phyloP scores from a whole-genome alignment of 257 asterid species.

The Solanum habrochaites region DNA sequence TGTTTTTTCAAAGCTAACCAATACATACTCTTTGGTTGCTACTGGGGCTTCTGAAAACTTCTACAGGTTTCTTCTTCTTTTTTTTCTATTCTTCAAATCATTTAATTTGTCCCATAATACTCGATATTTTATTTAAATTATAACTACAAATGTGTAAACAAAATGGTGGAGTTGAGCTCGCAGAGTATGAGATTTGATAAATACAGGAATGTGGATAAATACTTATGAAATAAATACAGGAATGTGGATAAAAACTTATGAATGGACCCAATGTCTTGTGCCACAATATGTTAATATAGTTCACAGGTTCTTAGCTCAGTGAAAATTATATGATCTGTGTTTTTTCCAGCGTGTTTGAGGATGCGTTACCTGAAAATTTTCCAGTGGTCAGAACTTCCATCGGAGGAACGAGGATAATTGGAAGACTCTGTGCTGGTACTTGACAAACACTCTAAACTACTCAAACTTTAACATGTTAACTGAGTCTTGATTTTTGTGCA shows the following conservation, averaged over 20 bases:
- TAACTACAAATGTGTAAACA: not conserved
- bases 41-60: constrained; percentile 92
- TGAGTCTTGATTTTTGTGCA: not conserved
- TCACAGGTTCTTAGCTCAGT: not conserved
- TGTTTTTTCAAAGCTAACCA: constrained; percentile 83
- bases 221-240: too few relatives aligned
- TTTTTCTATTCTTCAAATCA: not conserved
- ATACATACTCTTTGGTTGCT: constrained; percentile 85
- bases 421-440: constrained; percentile 81
- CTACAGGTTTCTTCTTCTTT: constrained; percentile 56
- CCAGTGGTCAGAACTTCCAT: constrained; percentile 82
- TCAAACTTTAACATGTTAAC: not conserved
- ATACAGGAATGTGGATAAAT: too few relatives aligned
- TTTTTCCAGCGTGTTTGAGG: constrained; percentile 53
- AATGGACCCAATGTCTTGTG: too few relatives aligned
- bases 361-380: constrained; percentile 57
- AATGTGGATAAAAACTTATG: too few relatives aligned
- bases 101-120: not conserved
- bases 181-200: too few relatives aligned
- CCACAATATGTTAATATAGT: too few relatives aligned
- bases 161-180: not conserved
- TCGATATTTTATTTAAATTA: not conserved
- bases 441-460: not conserved
- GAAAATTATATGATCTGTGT: not conserved
- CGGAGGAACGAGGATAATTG: constrained; percentile 79